Percentiles rank a stretch among this genome's conserved stretches.
Conservation (phyloP, 2,329 filamentous ascomycete genomes). For the Cytospora leucostoma region DNA sequence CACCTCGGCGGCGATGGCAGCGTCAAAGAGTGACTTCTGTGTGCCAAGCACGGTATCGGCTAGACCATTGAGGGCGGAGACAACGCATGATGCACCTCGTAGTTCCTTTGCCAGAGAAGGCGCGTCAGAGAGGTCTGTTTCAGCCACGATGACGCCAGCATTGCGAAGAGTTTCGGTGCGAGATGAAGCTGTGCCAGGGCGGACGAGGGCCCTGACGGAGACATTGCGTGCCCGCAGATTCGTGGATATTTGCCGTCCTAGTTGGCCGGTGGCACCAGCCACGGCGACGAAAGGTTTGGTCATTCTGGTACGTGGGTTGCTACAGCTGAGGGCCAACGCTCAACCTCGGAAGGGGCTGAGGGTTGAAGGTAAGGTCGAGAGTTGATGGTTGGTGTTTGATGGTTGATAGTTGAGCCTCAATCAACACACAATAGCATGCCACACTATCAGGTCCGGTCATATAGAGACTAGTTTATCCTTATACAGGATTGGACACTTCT, state of each 20-base stretch:
- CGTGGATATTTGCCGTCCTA: slow-evolving; percentile 26
- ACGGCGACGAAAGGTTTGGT: slow-evolving; percentile 27
- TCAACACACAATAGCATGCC: neutral
- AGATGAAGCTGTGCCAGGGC: slow-evolving; percentile 23
- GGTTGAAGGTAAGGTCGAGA: neutral
- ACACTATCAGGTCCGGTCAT: neutral
- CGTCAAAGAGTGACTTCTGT: slow-evolving; percentile 57
- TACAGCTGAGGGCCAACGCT: neutral
- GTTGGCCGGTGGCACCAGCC: slow-evolving; percentile 28
- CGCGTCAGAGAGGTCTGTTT: slow-evolving; percentile 24
- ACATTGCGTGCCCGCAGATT: slow-evolving; percentile 24
- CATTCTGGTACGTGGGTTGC: slow-evolving; percentile 3
- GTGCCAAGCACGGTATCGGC: slow-evolving; percentile 33
- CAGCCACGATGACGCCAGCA: slow-evolving; percentile 22
- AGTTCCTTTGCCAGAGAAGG: slow-evolving; percentile 21
- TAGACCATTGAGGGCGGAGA: slow-evolving; percentile 27
- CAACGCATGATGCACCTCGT: slow-evolving; percentile 17
- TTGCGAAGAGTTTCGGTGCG: slow-evolving; percentile 17
- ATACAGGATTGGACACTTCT: neutral
- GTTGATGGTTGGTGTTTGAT: neutral
- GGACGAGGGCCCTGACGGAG: slow-evolving; percentile 28
- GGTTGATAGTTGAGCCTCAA: neutral
- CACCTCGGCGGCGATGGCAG: slow-evolving; percentile 58
- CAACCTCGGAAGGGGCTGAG: neutral
- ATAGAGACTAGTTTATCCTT: neutral